Base-by-base conservation (phyloP, 768 basidiomycete species). In the Xanthoconium purpureum region DNA sequence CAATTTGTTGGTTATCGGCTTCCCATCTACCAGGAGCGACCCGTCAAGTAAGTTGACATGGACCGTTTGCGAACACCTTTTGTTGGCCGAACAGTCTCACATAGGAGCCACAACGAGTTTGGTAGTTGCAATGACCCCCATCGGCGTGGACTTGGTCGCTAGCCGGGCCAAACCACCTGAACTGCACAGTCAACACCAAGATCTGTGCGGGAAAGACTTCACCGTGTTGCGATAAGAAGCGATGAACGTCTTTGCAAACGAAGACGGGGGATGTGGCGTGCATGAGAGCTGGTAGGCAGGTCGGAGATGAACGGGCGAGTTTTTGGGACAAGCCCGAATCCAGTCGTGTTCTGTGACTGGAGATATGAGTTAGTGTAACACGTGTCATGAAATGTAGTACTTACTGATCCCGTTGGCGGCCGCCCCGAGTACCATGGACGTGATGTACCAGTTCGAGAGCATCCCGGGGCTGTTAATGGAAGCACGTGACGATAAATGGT, bases 131-230 rank as follows among this genome's bases (percentile, higher is more conserved):
- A n/a, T n/a, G n/a, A n/a, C n/a, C n/a, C n/a, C n/a, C n/a, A 77
- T 77, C 38, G 71, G 63, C 18, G 62, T 59, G 3, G 77, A 77
- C n/a, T n/a, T n/a, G n/a, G n/a, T n/a, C n/a, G n/a, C n/a, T n/a
- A n/a, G n/a, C n/a, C n/a, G n/a, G n/a, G n/a, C n/a, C n/a, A n/a
- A n/a, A n/a, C n/a, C n/a, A n/a, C n/a, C n/a, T n/a, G n/a, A n/a
- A n/a, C n/a, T n/a, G n/a, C n/a, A n/a, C n/a, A n/a, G n/a, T n/a
- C n/a, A n/a, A n/a, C n/a, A n/a, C n/a, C n/a, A n/a, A n/a, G n/a
- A n/a, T n/a, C n/a, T n/a, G 51, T 77, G 66, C 24, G 39, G 29
- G 56, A 77, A 78, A 0, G 76, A 71, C 46, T 76, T 53, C 76
- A 78, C 76, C 20, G 69, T 54, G 12, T 52, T 57, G 1, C 57